Percentiles rank a stretch among this genome's conserved stretches.
These are phyloP conservation scores for Dillenia suffruticosa DNA, from an alignment of 164 flowering plant genomes.

Conservation along the genomic window DNA sequence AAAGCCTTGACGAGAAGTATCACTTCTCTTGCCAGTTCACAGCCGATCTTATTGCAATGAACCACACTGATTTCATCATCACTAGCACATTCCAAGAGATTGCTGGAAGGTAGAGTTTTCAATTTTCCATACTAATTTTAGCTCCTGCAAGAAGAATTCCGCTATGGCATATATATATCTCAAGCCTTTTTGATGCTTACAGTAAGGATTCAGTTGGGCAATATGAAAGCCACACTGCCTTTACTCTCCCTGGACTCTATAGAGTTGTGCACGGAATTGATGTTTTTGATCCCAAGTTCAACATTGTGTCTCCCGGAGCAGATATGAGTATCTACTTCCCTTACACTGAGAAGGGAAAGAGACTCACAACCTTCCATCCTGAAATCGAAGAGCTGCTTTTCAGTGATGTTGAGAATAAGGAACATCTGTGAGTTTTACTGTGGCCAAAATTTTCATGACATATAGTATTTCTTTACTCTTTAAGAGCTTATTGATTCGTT, in stretches of 20 bases:
- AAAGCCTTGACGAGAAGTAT: conserved; percentile 64
- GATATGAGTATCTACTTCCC: conserved; percentile 49
- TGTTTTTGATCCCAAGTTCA: conserved; percentile 56
- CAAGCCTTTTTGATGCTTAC: background rate
- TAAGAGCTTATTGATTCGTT: background rate
- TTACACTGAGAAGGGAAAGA: conserved; percentile 23
- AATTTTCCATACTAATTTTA: background rate
- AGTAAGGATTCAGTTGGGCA: conserved; percentile 52
- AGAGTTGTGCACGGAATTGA: conserved; percentile 47
- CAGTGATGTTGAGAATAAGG: conserved; percentile 33
- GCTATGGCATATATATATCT: no score
- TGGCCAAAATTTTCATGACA: background rate
- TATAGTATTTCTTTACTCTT: no score
- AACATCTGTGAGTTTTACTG: conserved; percentile 35
- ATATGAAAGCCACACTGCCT: conserved; percentile 47
- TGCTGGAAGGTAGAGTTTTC: conserved; percentile 57
- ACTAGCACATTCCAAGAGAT: conserved; percentile 83
- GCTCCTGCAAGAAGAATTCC: background rate
- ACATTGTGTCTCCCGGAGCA: conserved; percentile 60
- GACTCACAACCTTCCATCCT: conserved; percentile 34
- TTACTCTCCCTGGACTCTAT: conserved; percentile 51
- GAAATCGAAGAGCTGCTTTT: conserved; percentile 43
- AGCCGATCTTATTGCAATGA: conserved; percentile 80
- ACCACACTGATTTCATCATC: conserved; percentile 77
- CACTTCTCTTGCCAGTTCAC: conserved; percentile 81